Percentiles rank a stretch among this genome's conserved stretches.
phyloP scores from a whole-genome alignment of 495 filamentous ascomycete genomes.

The Cudoniella acicularis region DNA sequence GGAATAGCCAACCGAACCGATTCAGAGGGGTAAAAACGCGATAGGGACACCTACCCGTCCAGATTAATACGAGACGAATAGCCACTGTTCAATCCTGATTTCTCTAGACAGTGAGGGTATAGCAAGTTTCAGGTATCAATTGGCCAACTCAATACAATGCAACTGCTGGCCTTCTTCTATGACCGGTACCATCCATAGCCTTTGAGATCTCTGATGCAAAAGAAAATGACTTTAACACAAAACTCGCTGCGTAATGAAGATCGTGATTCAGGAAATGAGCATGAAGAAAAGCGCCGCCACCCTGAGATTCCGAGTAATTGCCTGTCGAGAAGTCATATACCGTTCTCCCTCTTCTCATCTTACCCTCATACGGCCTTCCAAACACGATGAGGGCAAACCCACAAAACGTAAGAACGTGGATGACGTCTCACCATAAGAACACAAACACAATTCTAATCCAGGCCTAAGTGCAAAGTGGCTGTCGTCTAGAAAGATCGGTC shows the following conservation, averaged over 20 bases:
- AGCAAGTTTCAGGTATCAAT: constrained; percentile 21
- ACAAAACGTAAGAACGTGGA: not conserved
- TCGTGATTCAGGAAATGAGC: constrained; percentile 19
- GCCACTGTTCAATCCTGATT: too few species aligned
- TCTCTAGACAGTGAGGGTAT: not conserved
- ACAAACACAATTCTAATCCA: constrained; percentile 11
- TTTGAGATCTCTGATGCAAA: constrained; percentile 22
- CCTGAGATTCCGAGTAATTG: constrained; percentile 5
- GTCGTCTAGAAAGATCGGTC: constrained; percentile 9
- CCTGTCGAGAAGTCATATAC: not conserved
- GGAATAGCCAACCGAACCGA: too few species aligned
- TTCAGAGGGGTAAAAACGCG: too few species aligned
- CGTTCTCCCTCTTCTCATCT: not conserved
- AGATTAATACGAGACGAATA: too few species aligned
- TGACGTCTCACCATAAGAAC: constrained; percentile 9
- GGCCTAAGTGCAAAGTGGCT: constrained; percentile 10
- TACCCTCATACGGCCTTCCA: not conserved
- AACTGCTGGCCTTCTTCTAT: constrained; percentile 18
- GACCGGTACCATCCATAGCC: constrained; percentile 3
- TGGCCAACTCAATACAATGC: constrained; percentile 21
- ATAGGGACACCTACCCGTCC: too few species aligned
- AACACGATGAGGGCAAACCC: not conserved
- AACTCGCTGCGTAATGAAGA: constrained; percentile 26
- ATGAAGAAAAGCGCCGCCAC: constrained; percentile 15
- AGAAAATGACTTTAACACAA: constrained; percentile 17